These are phyloP conservation scores for Schizochytrium sp. DNA, from an alignment of 108 stramenopile species.

Conservation along the genomic window DNA sequence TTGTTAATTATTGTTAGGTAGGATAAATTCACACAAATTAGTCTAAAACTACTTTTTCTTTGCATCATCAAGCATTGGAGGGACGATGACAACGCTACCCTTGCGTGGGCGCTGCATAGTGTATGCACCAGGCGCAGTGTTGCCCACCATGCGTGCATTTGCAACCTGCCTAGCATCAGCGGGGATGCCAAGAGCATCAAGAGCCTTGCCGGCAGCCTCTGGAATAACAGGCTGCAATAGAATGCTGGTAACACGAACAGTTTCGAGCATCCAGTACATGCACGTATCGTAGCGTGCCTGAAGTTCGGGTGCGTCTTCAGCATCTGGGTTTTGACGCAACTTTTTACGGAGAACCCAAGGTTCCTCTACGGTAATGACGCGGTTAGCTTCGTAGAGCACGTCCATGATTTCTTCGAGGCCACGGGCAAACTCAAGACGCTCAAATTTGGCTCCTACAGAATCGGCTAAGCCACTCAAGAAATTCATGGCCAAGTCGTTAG, in stretches of 20 bases:
- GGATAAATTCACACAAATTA: too few relatives aligned
- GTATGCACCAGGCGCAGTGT: not conserved
- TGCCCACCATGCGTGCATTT: not conserved
- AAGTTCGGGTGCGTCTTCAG: constrained; percentile 70
- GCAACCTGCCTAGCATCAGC: constrained; percentile 70
- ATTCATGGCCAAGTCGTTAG: constrained; percentile 73
- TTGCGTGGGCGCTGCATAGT: not conserved
- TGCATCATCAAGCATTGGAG: not conserved
- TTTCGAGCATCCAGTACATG: constrained; percentile 89
- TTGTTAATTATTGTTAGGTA: too few relatives aligned
- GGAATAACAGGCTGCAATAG: constrained; percentile 94
- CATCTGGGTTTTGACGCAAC: constrained; percentile 85
- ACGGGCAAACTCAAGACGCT: not conserved
- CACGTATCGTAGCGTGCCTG: constrained; percentile 72
- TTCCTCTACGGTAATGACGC: constrained; percentile 87
- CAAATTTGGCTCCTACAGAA: constrained; percentile 67
- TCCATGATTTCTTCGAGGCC: constrained; percentile 67
- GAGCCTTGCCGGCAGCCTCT: constrained; percentile 80
- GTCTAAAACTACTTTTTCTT: too few relatives aligned
- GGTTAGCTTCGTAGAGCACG: constrained; percentile 89
- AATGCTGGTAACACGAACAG: constrained; percentile 85
- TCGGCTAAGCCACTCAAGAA: constrained; percentile 73
- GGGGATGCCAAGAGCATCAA: constrained; percentile 88
- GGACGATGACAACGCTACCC: not conserved
- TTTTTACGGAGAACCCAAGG: constrained; percentile 81